Conservation (phyloP, 177 flowering plant species). For the Vitis hybrid region DNA sequence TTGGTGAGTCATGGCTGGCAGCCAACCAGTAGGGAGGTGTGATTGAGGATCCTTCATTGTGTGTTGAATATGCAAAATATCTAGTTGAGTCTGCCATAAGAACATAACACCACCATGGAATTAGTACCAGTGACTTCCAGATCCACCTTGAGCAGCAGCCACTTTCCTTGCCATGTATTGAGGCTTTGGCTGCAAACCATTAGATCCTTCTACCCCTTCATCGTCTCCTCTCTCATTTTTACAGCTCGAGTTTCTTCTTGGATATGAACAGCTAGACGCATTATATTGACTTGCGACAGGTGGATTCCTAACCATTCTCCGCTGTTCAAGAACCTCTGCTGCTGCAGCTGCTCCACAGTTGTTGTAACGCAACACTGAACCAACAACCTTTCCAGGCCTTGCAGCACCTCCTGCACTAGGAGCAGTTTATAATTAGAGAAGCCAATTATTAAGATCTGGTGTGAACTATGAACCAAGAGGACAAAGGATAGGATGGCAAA, state of each 20-base stretch:
- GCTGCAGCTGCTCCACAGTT: slow-evolving; percentile 66
- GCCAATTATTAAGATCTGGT: no score
- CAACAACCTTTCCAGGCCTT: slow-evolving; percentile 86
- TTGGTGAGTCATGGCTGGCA: not conserved
- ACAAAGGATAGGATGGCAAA: no score
- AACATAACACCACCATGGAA: not conserved
- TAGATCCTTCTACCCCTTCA: slow-evolving; percentile 59
- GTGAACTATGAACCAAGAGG: no score
- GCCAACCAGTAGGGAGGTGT: not conserved
- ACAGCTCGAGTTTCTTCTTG: slow-evolving; percentile 63
- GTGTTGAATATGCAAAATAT: not conserved
- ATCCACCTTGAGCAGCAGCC: slow-evolving; percentile 77
- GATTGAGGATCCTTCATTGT: not conserved
- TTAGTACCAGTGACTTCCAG: slow-evolving; percentile 74
- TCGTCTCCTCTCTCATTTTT: slow-evolving; percentile 66
- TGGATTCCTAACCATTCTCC: slow-evolving; percentile 60
- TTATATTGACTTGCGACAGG: slow-evolving; percentile 49
- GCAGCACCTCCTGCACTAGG: slow-evolving; percentile 52
- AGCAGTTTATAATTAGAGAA: no score
- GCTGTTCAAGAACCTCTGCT: slow-evolving; percentile 55
- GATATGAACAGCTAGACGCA: slow-evolving; percentile 56
- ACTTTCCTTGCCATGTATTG: slow-evolving; percentile 78
- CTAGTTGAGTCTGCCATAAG: not conserved
- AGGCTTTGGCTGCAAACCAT: slow-evolving; percentile 68
- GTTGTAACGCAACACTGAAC: slow-evolving; percentile 73